Evolutionary conservation across 2,329 filamentous ascomycete genomes (phyloP), one percentile per base, ranked within the genome.

Genomic region (Talaromyces sp.): DNA sequence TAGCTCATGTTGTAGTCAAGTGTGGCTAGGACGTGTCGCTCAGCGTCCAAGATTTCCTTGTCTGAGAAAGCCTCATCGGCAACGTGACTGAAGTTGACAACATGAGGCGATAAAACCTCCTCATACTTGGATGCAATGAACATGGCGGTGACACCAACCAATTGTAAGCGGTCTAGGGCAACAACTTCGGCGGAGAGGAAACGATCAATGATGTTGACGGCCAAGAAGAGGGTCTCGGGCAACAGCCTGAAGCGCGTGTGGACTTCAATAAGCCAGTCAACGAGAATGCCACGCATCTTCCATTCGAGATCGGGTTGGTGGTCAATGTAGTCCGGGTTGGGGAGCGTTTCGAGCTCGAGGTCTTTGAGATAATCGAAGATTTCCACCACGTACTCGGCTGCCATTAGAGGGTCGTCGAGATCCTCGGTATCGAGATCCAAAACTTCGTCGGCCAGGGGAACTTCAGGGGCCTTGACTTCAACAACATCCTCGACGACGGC

Each of bases 61-160:
- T 97, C 93, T 4, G 87, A 90, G 78, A 98, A 99, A 60, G 93
- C 95, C 76, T 98, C 92, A 71, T 99, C 95, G 71, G 95, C 92
- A 68, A 99, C 93, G 70, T 96, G 91, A 69, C 90, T 90, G 82
- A 99, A 99, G 83, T 97, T 97, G 75, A 90, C 89, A 43, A 99
- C 93, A 68, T 98, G 93, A 52, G 95, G 95, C 11, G 95, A 98
- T 56, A 99, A 85, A 55, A 99, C 93, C 75, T 99, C 95, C 78
- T 99, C 93, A 55, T 98, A 99, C 81, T 99, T 99, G 71, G 93
- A 96, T 13, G 95, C 95, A 71, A 98, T 96, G 81, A 98, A 98
- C 95, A 99, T 98, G 76, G 93, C 95, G 26, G 95, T 96, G 70
- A 98, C 93, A 71, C 95, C 95, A 61, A 99, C 95, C 9, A 99